Conservation (phyloP, 2,329 filamentous ascomycete genomes). For the Phialophora tarda region DNA sequence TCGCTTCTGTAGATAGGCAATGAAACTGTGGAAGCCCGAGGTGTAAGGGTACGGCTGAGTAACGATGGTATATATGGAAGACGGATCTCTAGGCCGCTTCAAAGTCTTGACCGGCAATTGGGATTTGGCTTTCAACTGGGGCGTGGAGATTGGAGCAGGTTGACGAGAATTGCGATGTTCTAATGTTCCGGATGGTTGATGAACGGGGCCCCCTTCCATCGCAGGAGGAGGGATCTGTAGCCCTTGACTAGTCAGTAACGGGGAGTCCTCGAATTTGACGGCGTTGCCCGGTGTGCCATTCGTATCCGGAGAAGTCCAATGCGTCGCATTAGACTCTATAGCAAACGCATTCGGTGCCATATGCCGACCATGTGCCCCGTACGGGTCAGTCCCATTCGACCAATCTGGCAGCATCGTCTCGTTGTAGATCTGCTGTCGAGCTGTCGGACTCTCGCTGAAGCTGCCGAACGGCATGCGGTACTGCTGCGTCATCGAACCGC, state of each 20-base stretch:
- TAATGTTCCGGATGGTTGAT: slow-evolving; percentile 32
- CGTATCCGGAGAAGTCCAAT: slow-evolving; percentile 64
- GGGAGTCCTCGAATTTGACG: slow-evolving; percentile 40
- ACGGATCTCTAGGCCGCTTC: slow-evolving; percentile 71
- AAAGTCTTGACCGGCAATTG: slow-evolving; percentile 38
- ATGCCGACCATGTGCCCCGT: slow-evolving; percentile 42
- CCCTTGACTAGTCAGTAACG: slow-evolving; percentile 44
- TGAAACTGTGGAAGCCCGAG: slow-evolving; percentile 85
- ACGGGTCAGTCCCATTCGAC: slow-evolving; percentile 49
- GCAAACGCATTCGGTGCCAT: slow-evolving; percentile 64
- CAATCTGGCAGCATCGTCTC: slow-evolving; percentile 55
- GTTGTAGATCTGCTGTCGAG: slow-evolving; percentile 49
- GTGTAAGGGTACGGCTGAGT: slow-evolving; percentile 92
- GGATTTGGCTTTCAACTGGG: slow-evolving; percentile 51
- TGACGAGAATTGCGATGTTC: slow-evolving; percentile 46
- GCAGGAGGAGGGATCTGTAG: slow-evolving; percentile 29
- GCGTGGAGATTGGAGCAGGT: slow-evolving; percentile 48
- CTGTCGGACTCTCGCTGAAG: slow-evolving; percentile 54
- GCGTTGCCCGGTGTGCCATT: slow-evolving; percentile 57
- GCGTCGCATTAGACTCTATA: slow-evolving; percentile 63
- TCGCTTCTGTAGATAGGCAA: slow-evolving; percentile 76
- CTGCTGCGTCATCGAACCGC: slow-evolving; percentile 51
- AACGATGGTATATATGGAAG: slow-evolving; percentile 84
- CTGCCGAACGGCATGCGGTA: slow-evolving; percentile 47
- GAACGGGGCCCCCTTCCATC: slow-evolving; percentile 15